Base-by-base conservation (phyloP, 202 grass and related monocot genomes). In the Dendrocalamus latiflorus region DNA sequence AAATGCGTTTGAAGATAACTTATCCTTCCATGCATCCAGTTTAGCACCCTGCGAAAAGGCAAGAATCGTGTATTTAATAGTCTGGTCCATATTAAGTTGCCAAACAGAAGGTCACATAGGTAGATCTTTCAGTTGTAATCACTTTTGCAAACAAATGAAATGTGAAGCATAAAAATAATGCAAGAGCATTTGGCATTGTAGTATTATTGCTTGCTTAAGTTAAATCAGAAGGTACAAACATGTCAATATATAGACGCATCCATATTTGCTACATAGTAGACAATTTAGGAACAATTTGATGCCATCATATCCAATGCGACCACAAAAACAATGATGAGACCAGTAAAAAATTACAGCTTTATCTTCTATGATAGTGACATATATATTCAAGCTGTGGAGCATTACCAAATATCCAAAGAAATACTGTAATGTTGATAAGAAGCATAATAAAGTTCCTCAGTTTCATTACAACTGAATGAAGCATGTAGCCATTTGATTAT, bases 21-120 rank as follows among this genome's bases (percentile, higher is more conserved):
- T 91, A 18, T 87, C 89, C 69, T 91, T 97, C 94, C 94, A 97
- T 45, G 81, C 72, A 84, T 91, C 65, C 57, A 54, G 22, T 69
- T 84, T 90, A 83, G 54, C 68, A 80, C 39, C 71, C 94, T 97
- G 74, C 26, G 36, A 68, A 77, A 87, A 69, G 75, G 62, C 4
- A 76, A 62, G 37, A 63, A 79, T 75, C 16, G 33, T 78, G 81
- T 13, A 56, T 51, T 78, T 47, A 58, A 41, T 3, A 81, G 16
- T 56, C 44, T 47, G 38, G 25, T 17, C 26, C 62, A 39, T 12
- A 36, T 49, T 36, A 63, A 82, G 43, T 62, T 70, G 45, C 0
- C 33, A 53, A 61, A 76, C 8, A 76, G 33, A 66, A 55, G 15
- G 10, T 67, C 68, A 28, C 30, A 16, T 34, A 6, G 13, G 73